Evolutionary conservation across 1,139 yeast species (phyloP).

Genomic region (Hansenula anomala): DNA sequence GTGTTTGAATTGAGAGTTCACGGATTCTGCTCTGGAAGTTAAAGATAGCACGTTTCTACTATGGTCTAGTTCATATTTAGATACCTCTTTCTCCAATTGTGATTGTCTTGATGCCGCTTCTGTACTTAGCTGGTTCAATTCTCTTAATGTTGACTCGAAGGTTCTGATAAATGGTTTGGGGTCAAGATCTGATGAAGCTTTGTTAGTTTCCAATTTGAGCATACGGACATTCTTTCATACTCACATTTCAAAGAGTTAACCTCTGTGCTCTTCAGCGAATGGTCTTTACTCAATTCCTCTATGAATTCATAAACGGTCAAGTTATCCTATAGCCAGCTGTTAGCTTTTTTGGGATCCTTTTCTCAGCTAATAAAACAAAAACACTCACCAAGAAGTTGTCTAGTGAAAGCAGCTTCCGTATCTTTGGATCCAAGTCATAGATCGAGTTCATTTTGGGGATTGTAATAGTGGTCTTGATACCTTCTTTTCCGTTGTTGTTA

Average conservation of each 20-base stretch:
- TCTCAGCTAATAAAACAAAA: too few relatives aligned
- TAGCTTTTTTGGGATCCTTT: too few relatives aligned
- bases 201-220: too few relatives aligned
- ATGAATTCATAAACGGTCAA: conserved; percentile 77
- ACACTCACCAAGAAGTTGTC: conserved; percentile 59
- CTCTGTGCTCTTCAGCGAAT: conserved; percentile 48
- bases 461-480: too few relatives aligned
- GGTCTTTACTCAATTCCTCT: conserved; percentile 75
- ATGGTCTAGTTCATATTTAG: conserved; percentile 61
- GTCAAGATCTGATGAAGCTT: conserved; percentile 41
- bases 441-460: conserved; percentile 34
- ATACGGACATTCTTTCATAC: too few relatives aligned
- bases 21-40: conserved; percentile 39
- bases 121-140: conserved; percentile 53
- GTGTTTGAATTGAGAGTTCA: conserved; percentile 41
- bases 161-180: conserved; percentile 95
- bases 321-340: conserved; percentile 46
- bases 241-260: conserved; percentile 43
- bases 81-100: conserved; percentile 50
- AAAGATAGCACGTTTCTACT: conserved; percentile 60
- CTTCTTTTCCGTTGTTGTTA: neutral
- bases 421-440: conserved; percentile 66
- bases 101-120: conserved; percentile 48
- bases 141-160: conserved; percentile 79
- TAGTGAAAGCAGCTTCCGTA: conserved; percentile 58